Base-by-base conservation (phyloP, 2,329 filamentous ascomycete genomes). In the Diaporthe amygdali region DNA sequence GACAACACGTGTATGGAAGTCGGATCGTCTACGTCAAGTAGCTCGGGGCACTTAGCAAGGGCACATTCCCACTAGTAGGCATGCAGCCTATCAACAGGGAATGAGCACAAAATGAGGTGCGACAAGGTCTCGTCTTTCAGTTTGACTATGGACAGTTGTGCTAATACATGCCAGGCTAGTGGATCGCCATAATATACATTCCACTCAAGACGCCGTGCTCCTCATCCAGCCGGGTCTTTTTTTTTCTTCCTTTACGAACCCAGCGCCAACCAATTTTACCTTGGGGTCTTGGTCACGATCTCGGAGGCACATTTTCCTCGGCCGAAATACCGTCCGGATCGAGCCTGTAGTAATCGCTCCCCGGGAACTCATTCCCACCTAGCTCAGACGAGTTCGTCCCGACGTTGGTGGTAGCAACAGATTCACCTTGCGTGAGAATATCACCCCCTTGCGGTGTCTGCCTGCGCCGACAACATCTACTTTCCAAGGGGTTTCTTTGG, bases 241-340 rank as follows among this genome's bases (percentile, higher is more conserved):
- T 10, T 7, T 39, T 22, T 22, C 1, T 39, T 32, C 25, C 22
- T 34, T 12, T 39, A 47, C 20, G 44, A 37, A 27, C 37, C 67
- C 30, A 46, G n/a, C 54, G n/a, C n/a, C n/a, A n/a, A n/a, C 49
- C 25, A 54, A 20, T 34, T 49, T 32, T 71, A 51, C 55, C 47
- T 59, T 2, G 59, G 41, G 1, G 79, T 74, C 75, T 86, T 76
- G 2, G 79, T 79, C 49, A 83, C 82, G 41, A 82, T 86, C 55
- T 76, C 77, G 0, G 84, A 12, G 84, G 76, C 56, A 85, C 75
- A 66, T 82, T 77, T 0, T 82, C 82, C 77, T 84, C 81, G 1
- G 82, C 83, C 2, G 83, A 81, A 61, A 81, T 81, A 72, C 81
- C 82, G 22, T 84, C 83, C 7, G 83, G 82, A 32, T 85, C 82